phyloP scores from a whole-genome alignment of 257 asterid species.

The Solanum chiquidenum region DNA sequence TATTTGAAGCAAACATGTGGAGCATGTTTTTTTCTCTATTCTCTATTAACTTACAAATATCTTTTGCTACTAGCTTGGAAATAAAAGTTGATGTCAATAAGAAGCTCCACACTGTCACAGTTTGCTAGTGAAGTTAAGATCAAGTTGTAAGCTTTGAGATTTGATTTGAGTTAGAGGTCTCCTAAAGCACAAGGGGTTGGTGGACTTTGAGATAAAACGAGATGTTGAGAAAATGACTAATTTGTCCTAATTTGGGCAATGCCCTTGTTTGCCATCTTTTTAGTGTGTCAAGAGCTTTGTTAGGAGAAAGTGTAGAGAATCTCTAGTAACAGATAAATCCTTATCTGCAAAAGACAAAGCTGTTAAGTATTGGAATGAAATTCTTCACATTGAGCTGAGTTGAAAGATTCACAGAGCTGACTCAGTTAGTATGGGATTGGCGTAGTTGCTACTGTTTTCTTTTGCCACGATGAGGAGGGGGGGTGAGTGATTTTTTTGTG shows the following conservation, averaged over 20 bases:
- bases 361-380: background rate
- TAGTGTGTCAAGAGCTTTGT: background rate
- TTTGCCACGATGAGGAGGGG: background rate
- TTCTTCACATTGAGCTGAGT: background rate
- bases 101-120: background rate
- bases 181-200: background rate
- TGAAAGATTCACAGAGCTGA: background rate
- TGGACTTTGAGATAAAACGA: background rate
- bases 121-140: background rate
- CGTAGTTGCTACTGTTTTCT: background rate
- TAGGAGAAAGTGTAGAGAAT: background rate
- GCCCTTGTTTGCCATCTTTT: background rate
- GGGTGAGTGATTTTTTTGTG: background rate
- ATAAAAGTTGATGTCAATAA: background rate
- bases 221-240: background rate
- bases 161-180: background rate
- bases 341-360: background rate
- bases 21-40: background rate
- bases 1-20: background rate
- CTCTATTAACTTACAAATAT: background rate
- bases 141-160: background rate
- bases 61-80: background rate
- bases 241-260: background rate
- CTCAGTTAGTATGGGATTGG: background rate
- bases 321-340: background rate